Evolutionary conservation across 1,139 yeast species (phyloP).

Genomic region (Debaryomyces coudertii): DNA sequence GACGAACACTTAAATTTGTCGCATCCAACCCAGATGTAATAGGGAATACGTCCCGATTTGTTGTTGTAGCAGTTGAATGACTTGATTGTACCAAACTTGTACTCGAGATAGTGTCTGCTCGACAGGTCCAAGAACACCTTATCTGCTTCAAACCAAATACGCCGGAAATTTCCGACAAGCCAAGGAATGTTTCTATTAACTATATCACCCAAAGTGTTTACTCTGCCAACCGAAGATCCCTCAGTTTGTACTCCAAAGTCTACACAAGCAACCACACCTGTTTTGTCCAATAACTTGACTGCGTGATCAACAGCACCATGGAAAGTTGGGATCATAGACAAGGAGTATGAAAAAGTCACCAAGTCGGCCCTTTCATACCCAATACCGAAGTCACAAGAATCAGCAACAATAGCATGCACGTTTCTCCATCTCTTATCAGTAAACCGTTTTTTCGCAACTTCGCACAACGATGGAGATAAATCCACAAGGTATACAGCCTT

Average conservation of each 20-base stretch:
- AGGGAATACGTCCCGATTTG: conserved; percentile 72
- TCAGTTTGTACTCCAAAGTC: conserved; percentile 79
- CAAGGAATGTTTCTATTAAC: conserved; percentile 73
- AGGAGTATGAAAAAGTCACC: conserved; percentile 75
- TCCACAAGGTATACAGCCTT: conserved; percentile 73
- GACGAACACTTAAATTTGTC: conserved; percentile 65
- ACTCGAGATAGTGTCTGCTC: conserved; percentile 81
- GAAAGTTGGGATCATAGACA: conserved; percentile 84
- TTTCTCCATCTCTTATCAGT: conserved; percentile 55
- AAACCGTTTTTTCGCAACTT: conserved; percentile 66
- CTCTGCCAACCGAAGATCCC: conserved; percentile 68
- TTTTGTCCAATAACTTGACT: conserved; percentile 51
- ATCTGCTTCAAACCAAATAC: conserved; percentile 86
- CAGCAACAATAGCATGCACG: conserved; percentile 72
- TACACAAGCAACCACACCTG: conserved; percentile 68
- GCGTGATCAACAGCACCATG: conserved; percentile 80
- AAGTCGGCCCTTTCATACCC: conserved; percentile 52
- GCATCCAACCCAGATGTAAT: conserved; percentile 82
- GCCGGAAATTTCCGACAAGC: conserved; percentile 80
- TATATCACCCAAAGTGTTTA: conserved; percentile 74
- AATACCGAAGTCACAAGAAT: conserved; percentile 72
- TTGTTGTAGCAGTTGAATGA: conserved; percentile 68
- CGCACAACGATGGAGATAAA: conserved; percentile 74
- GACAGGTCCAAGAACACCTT: conserved; percentile 78
- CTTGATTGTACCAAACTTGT: conserved; percentile 78